phyloP scores from a whole-genome alignment of 2,329 filamentous ascomycete genomes.

The Fusarium burgessii region DNA sequence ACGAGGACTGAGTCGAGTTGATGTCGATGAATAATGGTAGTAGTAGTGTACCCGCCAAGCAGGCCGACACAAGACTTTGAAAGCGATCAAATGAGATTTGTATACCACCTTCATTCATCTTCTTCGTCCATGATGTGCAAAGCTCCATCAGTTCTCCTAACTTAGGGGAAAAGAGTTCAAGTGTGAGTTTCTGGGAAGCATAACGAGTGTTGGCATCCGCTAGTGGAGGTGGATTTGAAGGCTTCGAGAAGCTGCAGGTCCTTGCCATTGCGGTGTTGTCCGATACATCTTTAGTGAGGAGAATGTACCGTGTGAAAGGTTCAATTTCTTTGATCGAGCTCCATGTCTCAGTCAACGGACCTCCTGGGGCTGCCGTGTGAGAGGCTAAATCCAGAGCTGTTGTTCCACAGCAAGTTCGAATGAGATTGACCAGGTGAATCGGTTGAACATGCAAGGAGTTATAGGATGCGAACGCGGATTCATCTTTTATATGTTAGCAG shows the following conservation, averaged over 20 bases:
- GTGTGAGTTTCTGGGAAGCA: conserved; percentile 62
- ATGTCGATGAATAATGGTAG: conserved; percentile 61
- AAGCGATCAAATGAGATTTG: conserved; percentile 66
- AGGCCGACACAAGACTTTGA: conserved; percentile 64
- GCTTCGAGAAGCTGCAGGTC: conserved; percentile 8
- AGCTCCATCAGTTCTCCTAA: conserved; percentile 62
- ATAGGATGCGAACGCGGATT: conserved; percentile 74
- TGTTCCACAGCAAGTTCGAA: conserved; percentile 76
- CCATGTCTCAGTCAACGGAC: conserved; percentile 62
- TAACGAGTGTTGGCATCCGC: conserved; percentile 52
- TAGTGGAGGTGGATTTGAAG: conserved; percentile 29
- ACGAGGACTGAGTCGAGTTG: conserved; percentile 61
- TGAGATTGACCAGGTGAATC: conserved; percentile 73
- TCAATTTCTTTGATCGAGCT: conserved; percentile 58
- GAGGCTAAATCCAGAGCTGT: conserved; percentile 48
- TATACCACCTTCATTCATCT: conserved; percentile 57
- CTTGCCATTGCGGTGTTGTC: not conserved
- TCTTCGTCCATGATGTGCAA: conserved; percentile 61
- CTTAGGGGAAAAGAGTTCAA: conserved; percentile 67
- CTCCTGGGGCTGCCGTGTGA: conserved; percentile 58
- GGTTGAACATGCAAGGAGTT: conserved; percentile 74
- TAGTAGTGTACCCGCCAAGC: conserved; percentile 59
- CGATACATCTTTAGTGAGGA: conserved; percentile 59
- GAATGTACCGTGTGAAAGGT: conserved; percentile 64
- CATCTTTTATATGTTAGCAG: conserved; percentile 60